Percentiles rank a stretch among this genome's conserved stretches.
Evolutionary conservation across 306 rosid species (phyloP).

Genomic region (Quercus agrifolia): DNA sequence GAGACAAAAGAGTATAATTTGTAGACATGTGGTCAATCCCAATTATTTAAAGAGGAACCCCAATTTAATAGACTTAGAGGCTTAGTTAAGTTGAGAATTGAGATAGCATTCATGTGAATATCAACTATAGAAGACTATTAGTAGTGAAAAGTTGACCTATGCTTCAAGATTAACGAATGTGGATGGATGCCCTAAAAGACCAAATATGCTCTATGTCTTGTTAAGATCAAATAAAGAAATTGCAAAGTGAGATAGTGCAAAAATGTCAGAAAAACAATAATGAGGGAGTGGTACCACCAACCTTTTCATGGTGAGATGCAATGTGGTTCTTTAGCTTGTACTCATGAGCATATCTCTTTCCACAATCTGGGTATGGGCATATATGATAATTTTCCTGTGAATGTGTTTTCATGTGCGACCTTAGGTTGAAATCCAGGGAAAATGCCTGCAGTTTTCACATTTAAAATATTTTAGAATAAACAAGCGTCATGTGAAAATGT

Average conservation of each 20-base stretch:
- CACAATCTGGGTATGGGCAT: constrained; percentile 89
- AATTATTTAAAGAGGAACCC: background rate
- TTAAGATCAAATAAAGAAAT: background rate
- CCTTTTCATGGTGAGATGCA: constrained; percentile 93
- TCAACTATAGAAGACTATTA: background rate
- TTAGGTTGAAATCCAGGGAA: constrained; percentile 85
- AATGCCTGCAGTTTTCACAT: constrained; percentile 65
- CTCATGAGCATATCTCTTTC: constrained; percentile 97
- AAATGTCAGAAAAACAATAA: background rate
- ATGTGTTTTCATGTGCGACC: constrained; percentile 98
- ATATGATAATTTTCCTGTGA: constrained; percentile 95
- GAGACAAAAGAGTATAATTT: background rate
- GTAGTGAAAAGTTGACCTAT: background rate
- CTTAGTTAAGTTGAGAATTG: background rate
- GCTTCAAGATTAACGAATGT: background rate
- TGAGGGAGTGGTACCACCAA: constrained; percentile 24
- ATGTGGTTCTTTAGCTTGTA: constrained; percentile 97
- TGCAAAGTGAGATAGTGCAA: background rate
- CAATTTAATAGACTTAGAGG: background rate
- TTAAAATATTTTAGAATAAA: background rate
- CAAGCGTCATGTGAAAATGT: background rate
- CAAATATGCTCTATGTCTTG: background rate
- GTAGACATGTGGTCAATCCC: background rate
- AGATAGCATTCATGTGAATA: background rate
- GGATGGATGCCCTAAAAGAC: background rate